Evolutionary conservation across 2,329 filamentous ascomycete genomes (phyloP).

Genomic region (Curvularia eragrostidis): DNA sequence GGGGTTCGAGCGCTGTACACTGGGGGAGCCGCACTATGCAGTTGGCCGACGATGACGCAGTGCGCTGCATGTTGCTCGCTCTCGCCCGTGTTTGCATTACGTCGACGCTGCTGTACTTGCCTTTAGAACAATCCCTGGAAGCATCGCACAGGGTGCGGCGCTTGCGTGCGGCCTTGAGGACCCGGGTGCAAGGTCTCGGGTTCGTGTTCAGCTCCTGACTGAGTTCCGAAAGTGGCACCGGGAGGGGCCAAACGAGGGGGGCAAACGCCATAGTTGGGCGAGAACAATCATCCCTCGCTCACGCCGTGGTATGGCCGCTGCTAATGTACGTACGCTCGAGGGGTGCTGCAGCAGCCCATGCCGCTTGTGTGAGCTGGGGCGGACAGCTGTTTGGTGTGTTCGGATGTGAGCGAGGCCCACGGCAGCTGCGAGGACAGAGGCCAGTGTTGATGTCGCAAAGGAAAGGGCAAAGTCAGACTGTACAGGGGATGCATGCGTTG

Average conservation of each 20-base stretch:
- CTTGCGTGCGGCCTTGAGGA: constrained; percentile 15
- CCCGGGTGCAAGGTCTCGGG: constrained; percentile 28
- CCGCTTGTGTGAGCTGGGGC: background rate
- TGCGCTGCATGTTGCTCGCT: background rate
- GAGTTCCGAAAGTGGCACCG: constrained; percentile 11
- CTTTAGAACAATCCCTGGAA: constrained; percentile 14
- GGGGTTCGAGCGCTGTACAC: background rate
- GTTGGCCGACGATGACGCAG: constrained; percentile 1
- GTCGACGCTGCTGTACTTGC: constrained; percentile 14
- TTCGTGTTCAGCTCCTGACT: constrained; percentile 19
- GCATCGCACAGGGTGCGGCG: constrained; percentile 14
- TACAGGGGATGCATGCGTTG: constrained; percentile 1
- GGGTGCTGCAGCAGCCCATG: constrained; percentile 12
- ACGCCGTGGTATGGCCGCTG: constrained; percentile 11
- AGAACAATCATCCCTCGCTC: constrained; percentile 3
- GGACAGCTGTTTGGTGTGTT: constrained; percentile 1
- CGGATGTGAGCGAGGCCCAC: constrained; percentile 8
- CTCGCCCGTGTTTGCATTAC: constrained; percentile 6
- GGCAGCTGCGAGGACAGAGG: constrained; percentile 6
- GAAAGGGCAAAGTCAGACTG: background rate
- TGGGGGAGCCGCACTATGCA: constrained; percentile 1
- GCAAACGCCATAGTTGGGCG: constrained; percentile 11
- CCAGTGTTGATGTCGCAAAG: constrained; percentile 11
- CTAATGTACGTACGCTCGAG: constrained; percentile 10
- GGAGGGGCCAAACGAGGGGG: constrained; percentile 6